Evolutionary conservation across 2,329 filamentous ascomycete genomes (phyloP), one percentile per base, ranked within the genome.

Genomic region (Neocucurbitaria cava): DNA sequence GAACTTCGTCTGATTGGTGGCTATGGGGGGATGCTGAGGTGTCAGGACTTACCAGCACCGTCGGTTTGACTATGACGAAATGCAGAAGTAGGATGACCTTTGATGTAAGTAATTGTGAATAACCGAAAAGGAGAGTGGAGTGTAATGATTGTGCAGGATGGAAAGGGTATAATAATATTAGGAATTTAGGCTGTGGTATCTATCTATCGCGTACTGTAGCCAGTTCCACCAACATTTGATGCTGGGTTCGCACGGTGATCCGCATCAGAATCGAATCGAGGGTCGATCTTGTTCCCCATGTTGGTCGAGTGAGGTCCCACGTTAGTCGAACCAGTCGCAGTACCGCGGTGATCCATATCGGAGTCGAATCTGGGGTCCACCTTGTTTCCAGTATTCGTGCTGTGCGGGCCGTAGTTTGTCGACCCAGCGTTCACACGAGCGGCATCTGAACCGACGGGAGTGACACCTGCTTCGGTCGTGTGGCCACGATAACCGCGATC

Each of bases 231-330:
- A 28, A 58, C 51, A 5, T 52, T 52, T 3, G 60, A 59, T 38
- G 50, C 49, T 23, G 61, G 58, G 36, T 61, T 52, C 35, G 58
- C 58, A 17, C 59, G 56, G 28, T 64, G 58, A 38, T 62, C 52
- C 23, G 49, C 41, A 41, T 69, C 66, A n/a, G 63, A 68, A 40
- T 66, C 68, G 20, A 67, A 54, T n/a, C 63, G 56, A 13, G 76
- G 74, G 40, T 74, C 71, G 10, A 70, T 18, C 59, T 74, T 72
- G 50, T 73, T 73, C 17, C 61, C 59, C 21, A 68, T 46, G 42
- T 74, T 70, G n/a, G 65, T 68, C 38, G 51, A 57, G 57, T 74
- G 71, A 9, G 70, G 62, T 1, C 72, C 72, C 36, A 70, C 64
- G 49, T 73, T 75, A 2, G 71, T 69, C 1, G 67, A 63, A 2